Base-by-base conservation (phyloP, 352 stramenopile species). In the Phytophthora rubi region DNA sequence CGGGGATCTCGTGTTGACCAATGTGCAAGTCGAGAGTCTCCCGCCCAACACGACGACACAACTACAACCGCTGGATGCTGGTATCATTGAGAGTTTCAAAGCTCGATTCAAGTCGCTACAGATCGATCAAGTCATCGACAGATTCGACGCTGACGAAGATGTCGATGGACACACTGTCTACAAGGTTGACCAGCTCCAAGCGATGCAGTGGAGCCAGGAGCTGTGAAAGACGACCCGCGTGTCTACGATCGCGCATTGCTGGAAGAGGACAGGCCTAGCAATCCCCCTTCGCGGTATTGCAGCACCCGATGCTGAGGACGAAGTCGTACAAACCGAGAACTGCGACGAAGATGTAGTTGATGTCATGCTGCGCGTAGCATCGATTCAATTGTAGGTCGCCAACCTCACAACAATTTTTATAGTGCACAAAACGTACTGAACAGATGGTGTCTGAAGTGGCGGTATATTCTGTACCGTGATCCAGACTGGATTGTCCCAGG, bases 111-210 rank as follows among this genome's bases (percentile, higher is more conserved):
- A 21, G 18, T 21, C 18, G 18, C 18, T 21, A 21, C 18, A 21
- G 18, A 21, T 21, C 18, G 18, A 21, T 21, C 18, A 21, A 6
- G 52, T 13, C 7, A 57, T 44, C 21, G 52, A 42, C 6, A 4
- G 26, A 32, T 57, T 57, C 16, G 52, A 57, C 28, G 9, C 52
- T 4, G 52, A 32, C 3, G 52, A 57, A 28, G 52, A 57, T 16
- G 52, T 45, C 4, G 13, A 57, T 13, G 52, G 52, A 6, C 30
- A 13, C 12, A 44, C 28, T 6, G 28, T 45, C 6, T 57, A 44
- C 30, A 57, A 57, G 10, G 45, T 57, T 5, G 52, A 57, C 10
- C 52, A 57, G 30, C 30, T 45, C 6, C 28, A 57, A 45, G 52
- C 30, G 13, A 45, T 57, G 15, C 26, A 57, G 16, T 30, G 30